Conservation (phyloP, 805 yeast species). For the Kodamaea sagamina region DNA sequence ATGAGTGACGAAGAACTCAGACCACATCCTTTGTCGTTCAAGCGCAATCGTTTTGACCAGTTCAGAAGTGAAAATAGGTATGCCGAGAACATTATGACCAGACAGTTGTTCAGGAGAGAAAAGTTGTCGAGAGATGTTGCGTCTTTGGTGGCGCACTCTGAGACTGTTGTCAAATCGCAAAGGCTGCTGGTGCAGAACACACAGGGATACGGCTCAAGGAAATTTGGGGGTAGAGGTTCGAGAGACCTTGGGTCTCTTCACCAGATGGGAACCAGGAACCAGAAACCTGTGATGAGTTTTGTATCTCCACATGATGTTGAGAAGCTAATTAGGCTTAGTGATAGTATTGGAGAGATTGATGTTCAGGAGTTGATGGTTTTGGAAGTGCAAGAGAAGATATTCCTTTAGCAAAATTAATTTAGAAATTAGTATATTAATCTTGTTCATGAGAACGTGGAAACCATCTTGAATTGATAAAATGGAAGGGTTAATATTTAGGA, state of each 20-base stretch:
- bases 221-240: conserved; percentile 1
- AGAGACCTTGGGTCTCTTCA: background rate
- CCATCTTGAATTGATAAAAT: too few relatives aligned
- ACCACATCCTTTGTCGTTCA: conserved; percentile 4
- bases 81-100: conserved; percentile 5
- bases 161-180: background rate
- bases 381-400: conserved; percentile 24
- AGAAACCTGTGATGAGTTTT: conserved; percentile 5
- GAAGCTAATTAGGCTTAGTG: conserved; percentile 11
- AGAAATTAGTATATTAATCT: too few relatives aligned
- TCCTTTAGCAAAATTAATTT: conserved; percentile 15
- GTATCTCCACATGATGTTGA: conserved; percentile 13
- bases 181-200: background rate
- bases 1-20: conserved; percentile 8
- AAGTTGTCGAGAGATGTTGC: conserved; percentile 13
- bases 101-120: conserved; percentile 5
- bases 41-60: conserved; percentile 4
- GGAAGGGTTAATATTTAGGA: too few relatives aligned
- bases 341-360: conserved; percentile 20
- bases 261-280: background rate
- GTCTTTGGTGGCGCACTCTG: conserved; percentile 1
- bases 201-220: conserved; percentile 1
- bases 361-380: conserved; percentile 24
- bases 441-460: too few relatives aligned
- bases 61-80: background rate